Base-by-base conservation (phyloP, 768 basidiomycete genomes). In the Termitomyces sp. region DNA sequence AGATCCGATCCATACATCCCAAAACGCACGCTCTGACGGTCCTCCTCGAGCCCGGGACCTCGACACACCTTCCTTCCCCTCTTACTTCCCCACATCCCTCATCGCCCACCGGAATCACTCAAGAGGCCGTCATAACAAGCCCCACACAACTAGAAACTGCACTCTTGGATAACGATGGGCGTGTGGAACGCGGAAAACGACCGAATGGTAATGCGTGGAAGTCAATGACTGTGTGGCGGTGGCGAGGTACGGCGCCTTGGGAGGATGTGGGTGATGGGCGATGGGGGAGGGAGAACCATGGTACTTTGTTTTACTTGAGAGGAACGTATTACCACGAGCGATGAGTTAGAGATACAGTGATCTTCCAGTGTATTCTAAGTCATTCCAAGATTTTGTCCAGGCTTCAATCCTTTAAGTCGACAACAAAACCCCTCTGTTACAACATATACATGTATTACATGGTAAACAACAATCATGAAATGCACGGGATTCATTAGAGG, bases 171-270 rank as follows among this genome's bases (percentile, higher is more conserved):
- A 67, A 76, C 0, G 81, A 85, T 56, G 81, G 78, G 2, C 74
- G 80, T 3, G 70, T 83, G 1, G 73, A 76, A 11, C 67, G 11
- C 70, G 70, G 54, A 8, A 53, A 58, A n/a, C 63, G 79, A 28
- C 75, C 78, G 3, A 75, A 80, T 57, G 79, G 75, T 7, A 81
- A 82, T 57, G 82, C 82, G 4, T 85, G 83, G 82, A 85, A 85
- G 65, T 65, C 67, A 9, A 72, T 85, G 60, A 78, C 79, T 5
- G 70, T 86, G 5, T 85, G 80, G 79, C 68, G 83, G 16, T 80
- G 78, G 76, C 66, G 72, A 28, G 72, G 71, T 0, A 41, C 52
- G 9, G 76, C 74, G 10, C 61, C 56, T 20, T 61, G 53, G 7
- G 32, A 54, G 18, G 61, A 58, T 28, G 54, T 57, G 8, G 63